Evolutionary conservation across 2,329 filamentous ascomycete genomes (phyloP).

Genomic region (Hyphodiscus sp.): DNA sequence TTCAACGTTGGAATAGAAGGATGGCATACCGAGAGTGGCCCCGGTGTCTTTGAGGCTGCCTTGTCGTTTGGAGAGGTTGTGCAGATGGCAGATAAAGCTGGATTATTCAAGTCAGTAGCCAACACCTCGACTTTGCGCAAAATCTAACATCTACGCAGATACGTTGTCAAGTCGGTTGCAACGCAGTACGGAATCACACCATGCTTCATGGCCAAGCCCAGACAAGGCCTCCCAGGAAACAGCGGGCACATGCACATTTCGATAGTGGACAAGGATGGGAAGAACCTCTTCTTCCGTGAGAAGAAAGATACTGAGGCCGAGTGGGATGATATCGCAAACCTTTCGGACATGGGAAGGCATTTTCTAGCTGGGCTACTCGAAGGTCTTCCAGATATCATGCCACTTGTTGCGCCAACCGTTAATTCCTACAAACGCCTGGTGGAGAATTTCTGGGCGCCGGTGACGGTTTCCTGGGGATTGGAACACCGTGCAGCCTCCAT

Average conservation of each 20-base stretch:
- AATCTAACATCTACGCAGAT: constrained; percentile 36
- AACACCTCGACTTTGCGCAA: not conserved
- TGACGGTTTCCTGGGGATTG: constrained; percentile 94
- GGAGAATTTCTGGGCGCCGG: constrained; percentile 98
- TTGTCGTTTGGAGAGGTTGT: constrained; percentile 84
- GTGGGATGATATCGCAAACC: constrained; percentile 68
- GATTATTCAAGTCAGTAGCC: constrained; percentile 70
- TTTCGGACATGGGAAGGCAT: constrained; percentile 85
- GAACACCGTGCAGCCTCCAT: constrained; percentile 93
- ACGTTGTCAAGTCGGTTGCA: constrained; percentile 83
- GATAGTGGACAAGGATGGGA: constrained; percentile 69
- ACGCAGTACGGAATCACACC: constrained; percentile 87
- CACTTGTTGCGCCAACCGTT: constrained; percentile 84
- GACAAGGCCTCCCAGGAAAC: constrained; percentile 85
- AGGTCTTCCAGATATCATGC: constrained; percentile 92
- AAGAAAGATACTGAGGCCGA: constrained; percentile 62
- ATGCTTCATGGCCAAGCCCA: constrained; percentile 98
- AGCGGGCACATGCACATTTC: constrained; percentile 95
- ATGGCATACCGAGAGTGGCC: constrained; percentile 93
- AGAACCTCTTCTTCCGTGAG: constrained; percentile 77
- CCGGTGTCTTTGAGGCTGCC: constrained; percentile 91
- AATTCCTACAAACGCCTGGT: constrained; percentile 98
- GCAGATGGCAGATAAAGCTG: constrained; percentile 86
- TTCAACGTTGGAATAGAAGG: constrained; percentile 83
- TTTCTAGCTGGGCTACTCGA: constrained; percentile 88